Conservation (phyloP, 352 stramenopile species). For the Phytophthora pisi region DNA sequence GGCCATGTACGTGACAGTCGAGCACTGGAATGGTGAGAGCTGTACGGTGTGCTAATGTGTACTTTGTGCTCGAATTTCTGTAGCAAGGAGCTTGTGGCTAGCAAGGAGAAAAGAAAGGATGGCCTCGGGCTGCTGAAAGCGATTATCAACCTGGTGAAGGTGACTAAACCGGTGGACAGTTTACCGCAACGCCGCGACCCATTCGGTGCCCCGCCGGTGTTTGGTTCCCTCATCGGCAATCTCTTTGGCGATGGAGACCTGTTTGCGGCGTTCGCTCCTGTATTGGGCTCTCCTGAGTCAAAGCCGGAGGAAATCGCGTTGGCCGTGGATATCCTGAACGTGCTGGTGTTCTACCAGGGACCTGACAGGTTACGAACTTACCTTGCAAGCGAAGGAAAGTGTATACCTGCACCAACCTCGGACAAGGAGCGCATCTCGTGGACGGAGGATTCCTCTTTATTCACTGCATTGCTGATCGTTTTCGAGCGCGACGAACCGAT, state of each 20-base stretch:
- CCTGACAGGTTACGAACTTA: conserved; percentile 70
- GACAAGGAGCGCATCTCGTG: conserved; percentile 73
- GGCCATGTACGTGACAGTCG: conserved; percentile 44
- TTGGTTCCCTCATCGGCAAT: conserved; percentile 65
- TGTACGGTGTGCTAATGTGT: conserved; percentile 12
- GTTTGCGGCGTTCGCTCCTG: conserved; percentile 57
- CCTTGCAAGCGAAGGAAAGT: conserved; percentile 74
- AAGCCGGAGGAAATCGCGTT: conserved; percentile 52
- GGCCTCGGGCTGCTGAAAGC: conserved; percentile 75
- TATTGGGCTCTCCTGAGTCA: conserved; percentile 57
- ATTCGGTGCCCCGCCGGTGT: conserved; percentile 60
- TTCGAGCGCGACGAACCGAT: conserved; percentile 72
- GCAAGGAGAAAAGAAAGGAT: conserved; percentile 44
- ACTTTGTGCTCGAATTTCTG: background rate
- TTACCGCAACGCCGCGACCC: conserved; percentile 58
- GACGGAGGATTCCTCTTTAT: conserved; percentile 70
- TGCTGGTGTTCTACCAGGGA: conserved; percentile 72
- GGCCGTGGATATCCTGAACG: conserved; percentile 72
- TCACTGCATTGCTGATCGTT: conserved; percentile 69
- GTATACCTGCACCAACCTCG: conserved; percentile 56
- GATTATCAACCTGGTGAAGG: conserved; percentile 67
- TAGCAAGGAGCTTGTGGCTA: conserved; percentile 59
- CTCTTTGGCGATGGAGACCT: conserved; percentile 70
- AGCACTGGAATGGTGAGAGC: background rate
- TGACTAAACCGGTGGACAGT: conserved; percentile 71